Evolutionary conservation across 148 eudicot species (phyloP), one percentile per base, ranked within the genome.

Genomic region (Silene conica): DNA sequence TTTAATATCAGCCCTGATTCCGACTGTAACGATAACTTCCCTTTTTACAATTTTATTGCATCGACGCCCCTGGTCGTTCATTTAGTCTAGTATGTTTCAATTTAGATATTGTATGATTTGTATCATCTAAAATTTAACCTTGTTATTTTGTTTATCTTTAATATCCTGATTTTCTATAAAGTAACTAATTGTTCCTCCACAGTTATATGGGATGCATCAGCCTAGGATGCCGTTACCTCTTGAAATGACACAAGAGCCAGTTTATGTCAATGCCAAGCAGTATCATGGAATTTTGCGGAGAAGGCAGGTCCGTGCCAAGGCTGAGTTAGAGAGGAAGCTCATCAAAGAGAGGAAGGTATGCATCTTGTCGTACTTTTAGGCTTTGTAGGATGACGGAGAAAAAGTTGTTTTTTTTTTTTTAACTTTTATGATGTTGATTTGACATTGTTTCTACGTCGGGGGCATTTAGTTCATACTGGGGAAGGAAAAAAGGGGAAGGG

Each of bases 251-350:
- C 90, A 86, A 57, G 95, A 93, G 80, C 98, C 98, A 70, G 95
- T 93, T 73, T 93, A 89, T 84, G 98, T 93, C 52, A 93, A 93
- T 87, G 97, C 98, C 23, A 93, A 91, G 86, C 98, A 93, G 66
- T 93, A 93, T 73, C 89, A 85, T 62, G 97, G 90, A 15, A 91
- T 93, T 76, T 71, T 91, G 76, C 82, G 98, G 78, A 86, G 98
- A 68, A 89, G 98, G 73, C 90, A 93, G 81, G 82, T 88, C 28
- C 98, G 98, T 77, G 98, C 98, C 56, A 93, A 93, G 89, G 97
- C 95, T 20, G 97, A 91, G 88, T 87, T 93, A 52, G 97, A 91
- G 82, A 93, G 73, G 87, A 93, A 93, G 82, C 80, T 91, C 54
- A 88, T 91, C 41, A 93, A 91, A 82, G 85, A 48, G 64, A 79